Base-by-base conservation (phyloP, 768 basidiomycete genomes). In the Calocybe indica region DNA sequence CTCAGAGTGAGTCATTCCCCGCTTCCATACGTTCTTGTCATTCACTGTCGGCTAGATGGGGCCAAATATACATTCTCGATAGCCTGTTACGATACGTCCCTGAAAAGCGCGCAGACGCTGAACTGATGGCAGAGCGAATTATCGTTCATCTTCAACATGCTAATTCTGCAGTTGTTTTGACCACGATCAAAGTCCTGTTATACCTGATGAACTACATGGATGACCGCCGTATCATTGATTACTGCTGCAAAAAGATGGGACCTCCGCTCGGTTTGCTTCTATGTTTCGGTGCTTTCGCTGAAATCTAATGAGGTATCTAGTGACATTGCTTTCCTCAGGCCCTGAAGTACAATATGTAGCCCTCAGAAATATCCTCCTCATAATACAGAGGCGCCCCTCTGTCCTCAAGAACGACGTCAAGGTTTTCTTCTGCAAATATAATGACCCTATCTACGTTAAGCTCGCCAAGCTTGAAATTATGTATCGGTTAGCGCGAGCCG, bases 131-230 rank as follows among this genome's bases (percentile, higher is more conserved):
- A n/a, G 96, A 99, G 63, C 85, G 95, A 31, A 88, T 99, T 53
- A 82, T 93, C 40, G 78, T 92, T 40, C 88, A 97, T 56, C 72
- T 99, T 28, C 92, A 96, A 60, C 95, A 98, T 62, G 92, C 93
- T n/a, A 99, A 99, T 64, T 94, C 92, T 28, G 96, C 96, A 2
- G 96, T 99, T n/a, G 93, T 98, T 8, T 73, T 99, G 46, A 97
- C 95, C n/a, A 88, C 93, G 10, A 90, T 98, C 76, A 98, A 99
- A 69, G 84, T 89, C 46, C 75, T 97, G 22, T 72, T 98, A 13
- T 98, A 95, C 60, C 72, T 98, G 50, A 98, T 99, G 95, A 99
- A 98, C 65, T 98, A 99, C 67, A 98, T 98, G 89, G 88, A 91
- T 52, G 86, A 89, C 62, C 80, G 88, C 49, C 78, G 74, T 37